A percentile compares a stretch with the other conserved stretches of the same genome.
Evolutionary conservation across 1,139 yeast genomes (phyloP).

Genomic region (Waltiozyma sp.): DNA sequence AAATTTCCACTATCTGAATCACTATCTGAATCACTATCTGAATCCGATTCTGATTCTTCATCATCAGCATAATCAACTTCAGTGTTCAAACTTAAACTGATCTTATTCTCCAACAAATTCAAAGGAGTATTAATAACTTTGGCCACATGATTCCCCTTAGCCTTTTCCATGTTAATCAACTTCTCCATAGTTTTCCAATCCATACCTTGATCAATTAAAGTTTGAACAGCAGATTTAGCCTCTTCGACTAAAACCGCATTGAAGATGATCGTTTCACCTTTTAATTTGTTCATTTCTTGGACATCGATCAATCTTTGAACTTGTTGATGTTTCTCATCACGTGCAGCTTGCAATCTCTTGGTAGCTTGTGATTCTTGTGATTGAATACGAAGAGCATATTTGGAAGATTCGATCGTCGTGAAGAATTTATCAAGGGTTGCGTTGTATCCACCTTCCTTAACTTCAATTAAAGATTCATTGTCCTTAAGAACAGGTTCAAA

Average conservation of each 20-base stretch:
- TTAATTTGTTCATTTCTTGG: slow-evolving; percentile 51
- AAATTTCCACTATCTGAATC: slow-evolving; percentile 24
- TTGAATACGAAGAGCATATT: slow-evolving; percentile 60
- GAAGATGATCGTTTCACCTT: slow-evolving; percentile 65
- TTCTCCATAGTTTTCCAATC: slow-evolving; percentile 91
- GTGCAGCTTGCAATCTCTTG: slow-evolving; percentile 64
- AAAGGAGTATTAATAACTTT: slow-evolving; percentile 54
- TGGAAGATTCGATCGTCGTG: slow-evolving; percentile 76
- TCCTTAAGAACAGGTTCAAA: slow-evolving; percentile 46
- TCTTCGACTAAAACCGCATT: slow-evolving; percentile 64
- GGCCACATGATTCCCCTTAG: slow-evolving; percentile 56
- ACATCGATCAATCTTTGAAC: slow-evolving; percentile 55
- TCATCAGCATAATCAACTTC: slow-evolving; percentile 23
- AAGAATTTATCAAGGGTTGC: slow-evolving; percentile 74
- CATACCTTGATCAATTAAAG: slow-evolving; percentile 70
- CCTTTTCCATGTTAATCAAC: slow-evolving; percentile 57
- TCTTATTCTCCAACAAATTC: slow-evolving; percentile 58
- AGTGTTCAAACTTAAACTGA: slow-evolving; percentile 49
- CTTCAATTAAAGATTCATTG: slow-evolving; percentile 23
- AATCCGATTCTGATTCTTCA: slow-evolving; percentile 12
- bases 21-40: slow-evolving; percentile 23
- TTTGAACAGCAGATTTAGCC: slow-evolving; percentile 58
- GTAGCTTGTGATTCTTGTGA: slow-evolving; percentile 68
- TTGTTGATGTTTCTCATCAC: slow-evolving; percentile 60
- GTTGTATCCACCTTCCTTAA: slow-evolving; percentile 48